Conservation (phyloP, 2,329 filamentous ascomycete species). For the Fusarium floridanum region DNA sequence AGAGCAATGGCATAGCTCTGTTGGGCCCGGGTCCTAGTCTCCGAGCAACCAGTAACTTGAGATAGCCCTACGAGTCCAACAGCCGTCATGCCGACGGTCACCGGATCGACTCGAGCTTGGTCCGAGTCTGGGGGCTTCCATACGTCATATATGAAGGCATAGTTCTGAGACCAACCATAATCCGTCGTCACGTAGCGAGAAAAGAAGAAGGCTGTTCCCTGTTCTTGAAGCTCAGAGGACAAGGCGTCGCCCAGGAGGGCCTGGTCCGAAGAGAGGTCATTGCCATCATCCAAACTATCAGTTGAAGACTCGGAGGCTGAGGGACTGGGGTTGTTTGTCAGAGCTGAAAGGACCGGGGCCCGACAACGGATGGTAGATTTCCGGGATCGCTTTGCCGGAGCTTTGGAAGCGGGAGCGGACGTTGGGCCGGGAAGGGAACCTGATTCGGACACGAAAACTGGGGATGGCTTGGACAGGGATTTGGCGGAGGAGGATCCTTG, state of each 20-base stretch:
- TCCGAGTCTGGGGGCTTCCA: constrained; percentile 59
- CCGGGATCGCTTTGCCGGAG: constrained; percentile 20
- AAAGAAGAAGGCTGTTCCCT: constrained; percentile 64
- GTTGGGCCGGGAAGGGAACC: not conserved
- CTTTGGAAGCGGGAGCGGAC: constrained; percentile 10
- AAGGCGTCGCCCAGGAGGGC: constrained; percentile 22
- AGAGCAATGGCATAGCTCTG: constrained; percentile 66
- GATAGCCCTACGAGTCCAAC: constrained; percentile 67
- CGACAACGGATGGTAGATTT: constrained; percentile 20
- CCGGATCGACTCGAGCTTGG: constrained; percentile 56
- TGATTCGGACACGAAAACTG: constrained; percentile 15
- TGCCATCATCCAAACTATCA: constrained; percentile 32
- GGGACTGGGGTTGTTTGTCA: constrained; percentile 41
- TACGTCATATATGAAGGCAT: constrained; percentile 66
- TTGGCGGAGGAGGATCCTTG: constrained; percentile 1
- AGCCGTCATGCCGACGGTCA: constrained; percentile 66
- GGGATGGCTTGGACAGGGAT: constrained; percentile 16
- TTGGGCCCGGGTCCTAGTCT: constrained; percentile 61
- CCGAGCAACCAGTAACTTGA: constrained; percentile 57
- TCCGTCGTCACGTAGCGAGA: constrained; percentile 63
- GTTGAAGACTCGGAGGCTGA: constrained; percentile 41
- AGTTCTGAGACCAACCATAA: constrained; percentile 62
- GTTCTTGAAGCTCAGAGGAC: constrained; percentile 53
- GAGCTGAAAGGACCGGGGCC: constrained; percentile 42
- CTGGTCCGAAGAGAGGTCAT: constrained; percentile 36